Evolutionary conservation across 2,329 filamentous ascomycete genomes (phyloP).

Genomic region (Beauveria brongniartii): DNA sequence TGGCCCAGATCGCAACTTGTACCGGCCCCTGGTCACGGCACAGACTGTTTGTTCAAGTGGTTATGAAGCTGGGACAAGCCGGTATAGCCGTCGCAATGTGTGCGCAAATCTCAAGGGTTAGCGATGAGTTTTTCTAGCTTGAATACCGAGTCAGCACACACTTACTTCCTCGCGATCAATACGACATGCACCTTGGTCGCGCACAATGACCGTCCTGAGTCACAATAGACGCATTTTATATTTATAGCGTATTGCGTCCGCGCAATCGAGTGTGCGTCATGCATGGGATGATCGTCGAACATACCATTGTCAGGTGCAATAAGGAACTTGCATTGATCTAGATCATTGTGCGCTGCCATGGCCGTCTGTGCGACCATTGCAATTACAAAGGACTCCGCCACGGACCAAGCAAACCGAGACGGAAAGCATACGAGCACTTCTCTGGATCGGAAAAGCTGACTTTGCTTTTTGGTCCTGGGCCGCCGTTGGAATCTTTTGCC

Average conservation of each 20-base stretch:
- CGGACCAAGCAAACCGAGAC: not conserved
- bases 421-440: not conserved
- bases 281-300: not conserved
- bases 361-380: not conserved
- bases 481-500: not conserved
- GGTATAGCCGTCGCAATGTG: slow-evolving; percentile 2
- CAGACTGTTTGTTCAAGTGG: not conserved
- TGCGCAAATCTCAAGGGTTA: too few relatives aligned
- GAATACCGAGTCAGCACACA: not conserved
- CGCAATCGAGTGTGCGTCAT: not conserved
- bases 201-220: not conserved
- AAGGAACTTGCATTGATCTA: not conserved
- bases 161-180: not conserved
- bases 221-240: not conserved
- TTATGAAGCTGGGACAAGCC: not conserved
- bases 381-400: not conserved
- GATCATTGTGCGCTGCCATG: not conserved
- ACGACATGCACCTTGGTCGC: not conserved
- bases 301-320: not conserved
- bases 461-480: not conserved
- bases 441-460: not conserved
- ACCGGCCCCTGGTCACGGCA: not conserved
- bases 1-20: slow-evolving; percentile 3
- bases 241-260: not conserved
- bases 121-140: not conserved